Percentiles rank a stretch among this genome's conserved stretches.
Conservation (phyloP, 495 filamentous ascomycete genomes). For the Aspergillus olivimuriae region DNA sequence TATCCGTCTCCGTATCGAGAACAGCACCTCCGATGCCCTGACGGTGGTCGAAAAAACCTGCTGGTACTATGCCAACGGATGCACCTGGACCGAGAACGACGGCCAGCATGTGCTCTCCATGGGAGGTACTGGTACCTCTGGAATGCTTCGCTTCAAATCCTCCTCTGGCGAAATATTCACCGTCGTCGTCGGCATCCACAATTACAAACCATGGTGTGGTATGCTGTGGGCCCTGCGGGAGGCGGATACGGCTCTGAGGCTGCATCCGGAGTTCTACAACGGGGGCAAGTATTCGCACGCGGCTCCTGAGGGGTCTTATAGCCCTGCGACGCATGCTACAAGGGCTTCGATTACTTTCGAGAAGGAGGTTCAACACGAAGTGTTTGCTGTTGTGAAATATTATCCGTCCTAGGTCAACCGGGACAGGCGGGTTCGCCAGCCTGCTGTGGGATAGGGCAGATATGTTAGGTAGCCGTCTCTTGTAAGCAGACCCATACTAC, state of each 20-base stretch:
- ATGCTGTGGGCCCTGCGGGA: neutral
- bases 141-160: constrained; percentile 2
- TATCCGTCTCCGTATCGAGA: neutral
- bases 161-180: constrained; percentile 2
- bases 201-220: constrained; percentile 3
- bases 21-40: neutral
- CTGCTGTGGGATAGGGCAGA: too few relatives aligned
- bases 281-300: constrained; percentile 1
- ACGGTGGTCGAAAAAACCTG: constrained; percentile 4
- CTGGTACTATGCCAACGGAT: constrained; percentile 6
- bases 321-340: neutral
- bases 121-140: constrained; percentile 7
- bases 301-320: neutral
- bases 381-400: neutral
- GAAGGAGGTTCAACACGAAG: neutral
- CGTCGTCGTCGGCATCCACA: constrained; percentile 5
- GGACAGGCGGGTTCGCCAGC: too few relatives aligned
- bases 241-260: constrained; percentile 1
- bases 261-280: constrained; percentile 5
- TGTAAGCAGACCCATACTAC: too few relatives aligned
- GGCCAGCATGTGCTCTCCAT: constrained; percentile 4
- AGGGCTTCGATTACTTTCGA: neutral
- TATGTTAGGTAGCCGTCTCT: too few relatives aligned
- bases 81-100: constrained; percentile 2
- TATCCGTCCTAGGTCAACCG: too few relatives aligned